phyloP scores from a whole-genome alignment of 257 asterid genomes.

The Solanum medicagineum region DNA sequence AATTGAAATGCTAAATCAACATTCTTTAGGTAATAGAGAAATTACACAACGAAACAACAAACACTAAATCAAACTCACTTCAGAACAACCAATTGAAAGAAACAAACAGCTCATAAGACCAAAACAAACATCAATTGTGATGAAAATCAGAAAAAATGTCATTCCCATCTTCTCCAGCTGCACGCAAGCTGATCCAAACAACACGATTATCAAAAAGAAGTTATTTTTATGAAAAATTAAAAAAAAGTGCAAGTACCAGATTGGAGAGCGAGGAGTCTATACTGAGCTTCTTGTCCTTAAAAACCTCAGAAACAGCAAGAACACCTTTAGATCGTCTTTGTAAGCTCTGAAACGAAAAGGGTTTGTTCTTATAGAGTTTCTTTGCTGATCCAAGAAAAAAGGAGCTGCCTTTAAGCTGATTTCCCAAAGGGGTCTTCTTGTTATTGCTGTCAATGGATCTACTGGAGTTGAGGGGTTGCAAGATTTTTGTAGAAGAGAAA shows the following conservation, averaged over 20 bases:
- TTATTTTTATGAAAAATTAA: accelerated
- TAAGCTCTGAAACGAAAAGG: neutral
- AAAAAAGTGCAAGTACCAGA: slow-evolving; percentile 29
- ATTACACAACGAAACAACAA: neutral
- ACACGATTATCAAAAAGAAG: neutral
- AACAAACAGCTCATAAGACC: neutral
- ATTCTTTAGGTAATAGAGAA: neutral
- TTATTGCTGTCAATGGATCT: slow-evolving; percentile 39
- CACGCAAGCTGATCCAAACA: neutral
- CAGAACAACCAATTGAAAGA: neutral
- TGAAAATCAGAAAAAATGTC: neutral
- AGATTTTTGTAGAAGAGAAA: slow-evolving; percentile 45
- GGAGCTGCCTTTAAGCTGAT: slow-evolving; percentile 12
- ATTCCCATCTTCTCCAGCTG: neutral
- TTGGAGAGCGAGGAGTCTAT: neutral
- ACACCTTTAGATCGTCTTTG: slow-evolving; percentile 38
- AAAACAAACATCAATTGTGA: neutral
- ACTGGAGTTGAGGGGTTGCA: slow-evolving; percentile 30
- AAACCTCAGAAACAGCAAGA: slow-evolving; percentile 58
- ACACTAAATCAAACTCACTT: neutral
- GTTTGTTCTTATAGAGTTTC: slow-evolving; percentile 15
- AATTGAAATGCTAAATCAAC: neutral
- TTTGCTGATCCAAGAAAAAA: slow-evolving; percentile 37
- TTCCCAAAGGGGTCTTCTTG: slow-evolving; percentile 8
- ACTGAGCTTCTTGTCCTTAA: slow-evolving; percentile 49